A percentile compares a stretch with the other conserved stretches of the same genome.
These are phyloP conservation scores for Lachancea waltii DNA, from an alignment of 805 yeast genomes.

Conservation along the genomic window DNA sequence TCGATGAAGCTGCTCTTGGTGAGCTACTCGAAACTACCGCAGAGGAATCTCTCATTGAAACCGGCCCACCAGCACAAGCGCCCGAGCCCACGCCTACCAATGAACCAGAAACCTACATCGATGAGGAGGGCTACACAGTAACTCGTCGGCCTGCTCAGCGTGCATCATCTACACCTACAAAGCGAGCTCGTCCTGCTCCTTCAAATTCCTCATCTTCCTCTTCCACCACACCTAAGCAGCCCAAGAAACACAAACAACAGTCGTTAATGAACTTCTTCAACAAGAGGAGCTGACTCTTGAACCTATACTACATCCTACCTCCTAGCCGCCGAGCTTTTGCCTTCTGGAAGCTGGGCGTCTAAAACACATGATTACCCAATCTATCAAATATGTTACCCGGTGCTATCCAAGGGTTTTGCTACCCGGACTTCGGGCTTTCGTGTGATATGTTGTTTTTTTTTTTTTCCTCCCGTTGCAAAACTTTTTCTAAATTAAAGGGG, in stretches of 20 bases:
- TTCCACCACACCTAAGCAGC: neutral
- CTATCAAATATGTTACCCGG: neutral
- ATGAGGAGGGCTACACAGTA: constrained; percentile 32
- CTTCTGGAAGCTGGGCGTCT: too few species aligned
- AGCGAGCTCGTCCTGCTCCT: constrained; percentile 1
- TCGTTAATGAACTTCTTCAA: constrained; percentile 31
- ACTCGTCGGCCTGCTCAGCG: constrained; percentile 20
- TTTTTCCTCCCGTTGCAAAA: constrained; percentile 3
- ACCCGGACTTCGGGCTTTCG: too few species aligned
- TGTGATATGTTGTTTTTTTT: constrained; percentile 6
- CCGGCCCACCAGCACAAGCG: constrained; percentile 2
- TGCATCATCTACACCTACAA: constrained; percentile 9
- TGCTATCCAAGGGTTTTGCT: too few species aligned
- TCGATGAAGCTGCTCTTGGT: constrained; percentile 18
- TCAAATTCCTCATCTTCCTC: neutral
- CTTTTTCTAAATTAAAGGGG: constrained; percentile 10
- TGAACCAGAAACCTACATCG: constrained; percentile 18
- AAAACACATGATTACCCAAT: neutral
- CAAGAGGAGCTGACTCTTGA: constrained; percentile 5
- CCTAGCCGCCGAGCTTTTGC: neutral
- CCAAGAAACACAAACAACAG: constrained; percentile 25
- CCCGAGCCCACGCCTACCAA: constrained; percentile 3
- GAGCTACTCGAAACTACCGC: constrained; percentile 30
- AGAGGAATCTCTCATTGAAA: constrained; percentile 26
- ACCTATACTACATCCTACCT: neutral